These are phyloP conservation scores for Coemansia sp. DNA, from an alignment of 192 early-diverging fungal genomes.

Conservation along the genomic window DNA sequence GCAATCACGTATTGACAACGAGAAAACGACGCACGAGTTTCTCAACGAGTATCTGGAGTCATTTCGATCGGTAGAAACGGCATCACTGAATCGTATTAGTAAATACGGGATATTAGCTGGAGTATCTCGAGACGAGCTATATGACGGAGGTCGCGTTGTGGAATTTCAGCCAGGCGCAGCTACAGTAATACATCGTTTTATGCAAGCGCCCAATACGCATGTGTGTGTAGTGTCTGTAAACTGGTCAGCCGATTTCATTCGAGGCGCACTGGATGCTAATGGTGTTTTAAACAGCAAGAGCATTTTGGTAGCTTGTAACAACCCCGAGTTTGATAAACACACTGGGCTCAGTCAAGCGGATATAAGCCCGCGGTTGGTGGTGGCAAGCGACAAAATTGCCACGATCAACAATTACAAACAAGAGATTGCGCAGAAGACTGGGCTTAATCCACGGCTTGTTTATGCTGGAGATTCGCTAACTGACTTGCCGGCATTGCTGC, in stretches of 20 bases:
- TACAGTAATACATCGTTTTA: constrained; percentile 14
- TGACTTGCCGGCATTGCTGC: constrained; percentile 41
- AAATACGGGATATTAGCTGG: constrained; percentile 19
- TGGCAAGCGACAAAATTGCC: constrained; percentile 36
- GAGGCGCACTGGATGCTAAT: constrained; percentile 31
- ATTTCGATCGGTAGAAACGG: constrained; percentile 23
- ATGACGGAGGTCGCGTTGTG: constrained; percentile 10
- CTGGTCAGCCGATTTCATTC: constrained; percentile 50
- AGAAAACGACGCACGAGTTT: neutral
- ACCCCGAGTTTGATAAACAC: constrained; percentile 14
- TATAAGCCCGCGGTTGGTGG: constrained; percentile 20
- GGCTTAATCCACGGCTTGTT: constrained; percentile 4
- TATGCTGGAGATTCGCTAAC: constrained; percentile 53
- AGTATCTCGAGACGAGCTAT: constrained; percentile 16
- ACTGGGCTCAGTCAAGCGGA: constrained; percentile 23
- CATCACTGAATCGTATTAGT: constrained; percentile 29
- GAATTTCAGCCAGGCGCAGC: constrained; percentile 25
- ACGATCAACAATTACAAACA: constrained; percentile 6
- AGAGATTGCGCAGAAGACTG: neutral
- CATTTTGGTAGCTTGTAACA: constrained; percentile 23
- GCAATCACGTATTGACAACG: constrained; percentile 1
- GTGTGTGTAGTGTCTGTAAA: constrained; percentile 45
- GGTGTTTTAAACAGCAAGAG: constrained; percentile 8
- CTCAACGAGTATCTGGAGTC: constrained; percentile 30
- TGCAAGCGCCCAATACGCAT: constrained; percentile 6